Evolutionary conservation across 345 rosid species (phyloP).

Genomic region (Cardamine chenopodiifolia): DNA sequence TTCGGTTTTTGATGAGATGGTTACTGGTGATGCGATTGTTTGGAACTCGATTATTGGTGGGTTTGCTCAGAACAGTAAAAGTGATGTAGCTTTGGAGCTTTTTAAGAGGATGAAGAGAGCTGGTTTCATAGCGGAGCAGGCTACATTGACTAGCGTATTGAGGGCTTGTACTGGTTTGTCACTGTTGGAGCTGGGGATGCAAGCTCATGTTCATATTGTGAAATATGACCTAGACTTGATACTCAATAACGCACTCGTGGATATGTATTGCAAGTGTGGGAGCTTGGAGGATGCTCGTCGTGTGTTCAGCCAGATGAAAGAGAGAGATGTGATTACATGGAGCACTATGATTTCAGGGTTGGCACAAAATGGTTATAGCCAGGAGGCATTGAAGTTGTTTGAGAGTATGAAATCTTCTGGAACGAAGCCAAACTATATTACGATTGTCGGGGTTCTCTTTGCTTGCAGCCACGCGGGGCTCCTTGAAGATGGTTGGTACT

Average conservation of each 20-base stretch:
- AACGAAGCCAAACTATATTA: constrained; percentile 60
- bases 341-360: constrained; percentile 80
- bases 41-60: constrained; percentile 79
- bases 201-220: constrained; percentile 68
- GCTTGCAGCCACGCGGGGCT: constrained; percentile 83
- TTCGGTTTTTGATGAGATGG: constrained; percentile 58
- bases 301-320: constrained; percentile 53
- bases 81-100: constrained; percentile 57
- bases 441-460: constrained; percentile 65
- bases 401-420: constrained; percentile 57
- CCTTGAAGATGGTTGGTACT: constrained; percentile 59
- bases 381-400: constrained; percentile 58
- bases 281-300: constrained; percentile 60
- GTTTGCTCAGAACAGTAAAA: constrained; percentile 66
- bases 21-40: constrained; percentile 63
- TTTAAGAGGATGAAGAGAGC: constrained; percentile 66
- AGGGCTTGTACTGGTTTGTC: constrained; percentile 70
- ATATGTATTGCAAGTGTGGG: constrained; percentile 81
- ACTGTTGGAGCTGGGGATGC: constrained; percentile 65
- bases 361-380: constrained; percentile 74
- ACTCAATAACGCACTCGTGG: constrained; percentile 67
- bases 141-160: constrained; percentile 64
- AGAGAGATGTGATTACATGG: constrained; percentile 74
- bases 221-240: constrained; percentile 66
- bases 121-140: constrained; percentile 58